Base-by-base conservation (phyloP, 805 yeast genomes). In the Candida ipomoeae region DNA sequence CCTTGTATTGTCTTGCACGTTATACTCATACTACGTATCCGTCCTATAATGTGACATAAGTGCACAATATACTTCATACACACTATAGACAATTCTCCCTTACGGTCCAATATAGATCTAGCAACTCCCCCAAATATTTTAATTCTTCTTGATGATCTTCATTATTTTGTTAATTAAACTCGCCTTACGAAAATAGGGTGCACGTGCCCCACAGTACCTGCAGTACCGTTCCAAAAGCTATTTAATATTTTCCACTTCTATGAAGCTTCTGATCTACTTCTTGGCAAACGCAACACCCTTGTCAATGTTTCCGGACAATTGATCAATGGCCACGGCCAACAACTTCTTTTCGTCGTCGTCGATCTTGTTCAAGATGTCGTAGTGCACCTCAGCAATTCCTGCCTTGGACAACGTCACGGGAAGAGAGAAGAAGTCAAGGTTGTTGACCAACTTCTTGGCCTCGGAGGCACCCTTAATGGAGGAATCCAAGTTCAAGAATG, bases 311-410 rank as follows among this genome's bases (percentile, higher is more conserved):
- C 69, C 73, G 21, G 71, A 62, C 60, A 84, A 73, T 59, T 81
- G 84, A 17, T 72, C 79, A 55, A 75, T 68, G 48, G 85, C 84
- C 55, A 76, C 76, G 13, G 63, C 62, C 55, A 83, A 71, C 66
- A 83, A 68, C 58, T 79, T 79, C 62, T 70, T 71, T 69, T 87
- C 94, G 46, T 72, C 72, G 29, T 65, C 71, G 58, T 74, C 71
- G 59, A 80, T 63, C 54, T 75, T 65, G 52, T 73, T 68, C 59
- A 86, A 73, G 49, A 83, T 70, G 29, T 75, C 73, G 57, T 72
- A 75, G 59, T 85, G 77, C 48, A 86, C 79, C 54, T 74, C 76
- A 44, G 71, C 73, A 50, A 83, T 76, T 58, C 91, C 91, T 40
- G 72, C 65, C 51, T 67, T 65, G 49, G 79, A 75, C 53, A 85